phyloP scores from a whole-genome alignment of 1,139 yeast genomes.

The Candida sojae region DNA sequence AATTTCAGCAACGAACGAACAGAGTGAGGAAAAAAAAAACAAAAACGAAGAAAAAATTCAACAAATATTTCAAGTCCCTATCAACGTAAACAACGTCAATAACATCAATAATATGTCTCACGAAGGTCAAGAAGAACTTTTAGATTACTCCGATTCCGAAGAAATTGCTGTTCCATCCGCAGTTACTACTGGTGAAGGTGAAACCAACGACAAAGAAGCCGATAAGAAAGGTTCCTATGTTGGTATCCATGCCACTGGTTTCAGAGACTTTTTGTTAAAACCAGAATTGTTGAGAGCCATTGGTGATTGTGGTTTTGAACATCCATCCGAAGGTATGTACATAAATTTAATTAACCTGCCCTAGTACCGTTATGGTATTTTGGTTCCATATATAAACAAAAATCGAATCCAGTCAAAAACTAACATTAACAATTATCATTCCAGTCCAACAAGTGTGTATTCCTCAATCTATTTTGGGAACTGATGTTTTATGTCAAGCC shows the following conservation, averaged over 20 bases:
- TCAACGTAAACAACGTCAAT: background rate
- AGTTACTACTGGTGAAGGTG: conserved; percentile 42
- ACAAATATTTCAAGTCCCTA: background rate
- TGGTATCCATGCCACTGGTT: conserved; percentile 97
- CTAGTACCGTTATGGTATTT: too few species aligned
- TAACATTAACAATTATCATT: background rate
- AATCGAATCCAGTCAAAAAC: background rate
- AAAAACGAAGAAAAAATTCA: background rate
- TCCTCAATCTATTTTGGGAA: conserved; percentile 97
- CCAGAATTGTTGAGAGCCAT: conserved; percentile 97
- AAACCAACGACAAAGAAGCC: conserved; percentile 49
- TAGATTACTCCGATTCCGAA: conserved; percentile 98
- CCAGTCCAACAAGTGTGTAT: conserved; percentile 96
- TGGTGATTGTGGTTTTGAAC: conserved; percentile 99
- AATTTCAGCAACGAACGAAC: conserved; percentile 2
- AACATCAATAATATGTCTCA: conserved; percentile 53
- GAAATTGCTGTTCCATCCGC: conserved; percentile 79
- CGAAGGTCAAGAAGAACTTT: conserved; percentile 98
- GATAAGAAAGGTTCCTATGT: conserved; percentile 98
- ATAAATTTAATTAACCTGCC: background rate
- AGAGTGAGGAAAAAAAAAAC: background rate
- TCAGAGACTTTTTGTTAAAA: conserved; percentile 94
- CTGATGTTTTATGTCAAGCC: conserved; percentile 98
- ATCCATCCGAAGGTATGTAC: conserved; percentile 96
- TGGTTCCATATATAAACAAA: too few species aligned